Evolutionary conservation across 176 grass and related monocot species (phyloP).

Genomic region (Metroxylon sagu): DNA sequence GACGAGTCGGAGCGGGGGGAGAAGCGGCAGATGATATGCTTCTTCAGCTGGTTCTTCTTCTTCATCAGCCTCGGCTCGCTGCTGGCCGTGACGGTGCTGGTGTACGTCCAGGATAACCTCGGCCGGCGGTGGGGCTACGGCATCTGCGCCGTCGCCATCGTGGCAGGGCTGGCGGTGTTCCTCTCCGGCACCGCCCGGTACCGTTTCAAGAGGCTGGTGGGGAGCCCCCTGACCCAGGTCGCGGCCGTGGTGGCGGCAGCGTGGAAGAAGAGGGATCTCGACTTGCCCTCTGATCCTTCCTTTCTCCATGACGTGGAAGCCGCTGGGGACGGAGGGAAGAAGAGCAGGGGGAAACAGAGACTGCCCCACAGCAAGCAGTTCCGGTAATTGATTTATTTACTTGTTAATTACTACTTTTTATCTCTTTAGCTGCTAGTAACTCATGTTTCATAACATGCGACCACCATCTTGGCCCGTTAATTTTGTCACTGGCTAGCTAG

Average conservation of each 20-base stretch:
- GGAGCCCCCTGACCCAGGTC: constrained; percentile 41
- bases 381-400: constrained; percentile 17
- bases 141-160: constrained; percentile 13
- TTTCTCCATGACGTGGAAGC: constrained; percentile 25
- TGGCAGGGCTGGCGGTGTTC: constrained; percentile 25
- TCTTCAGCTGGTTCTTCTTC: constrained; percentile 25
- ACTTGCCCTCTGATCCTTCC: constrained; percentile 25
- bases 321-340: constrained; percentile 5
- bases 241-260: constrained; percentile 22
- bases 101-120: constrained; percentile 20
- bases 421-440: too few species aligned
- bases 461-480: too few species aligned
- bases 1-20: constrained; percentile 7
- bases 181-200: constrained; percentile 29
- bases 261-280: constrained; percentile 28
- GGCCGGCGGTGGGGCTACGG: constrained; percentile 16
- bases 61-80: constrained; percentile 21
- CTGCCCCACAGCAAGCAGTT: constrained; percentile 32
- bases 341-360: constrained; percentile 19
- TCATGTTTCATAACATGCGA: too few species aligned
- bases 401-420: not conserved
- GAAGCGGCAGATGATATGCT: constrained; percentile 21
- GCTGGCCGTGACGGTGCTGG: constrained; percentile 12
- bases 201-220: constrained; percentile 51
- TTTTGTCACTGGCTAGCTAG: too few species aligned